These are phyloP conservation scores for Blastocystis sp. DNA, from an alignment of 352 stramenopile species.

Conservation along the genomic window DNA sequence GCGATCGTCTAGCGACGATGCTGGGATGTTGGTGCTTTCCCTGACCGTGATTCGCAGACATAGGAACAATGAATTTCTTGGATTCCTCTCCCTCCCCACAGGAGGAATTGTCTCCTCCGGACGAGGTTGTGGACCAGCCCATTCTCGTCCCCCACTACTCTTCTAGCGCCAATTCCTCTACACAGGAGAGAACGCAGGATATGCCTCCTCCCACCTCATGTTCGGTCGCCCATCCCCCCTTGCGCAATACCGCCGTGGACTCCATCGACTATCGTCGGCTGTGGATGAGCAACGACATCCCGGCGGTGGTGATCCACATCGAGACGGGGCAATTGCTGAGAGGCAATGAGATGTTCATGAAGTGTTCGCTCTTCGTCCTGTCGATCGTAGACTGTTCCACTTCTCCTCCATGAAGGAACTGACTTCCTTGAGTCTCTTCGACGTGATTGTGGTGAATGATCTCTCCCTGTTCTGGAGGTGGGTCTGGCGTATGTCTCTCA, in stretches of 20 bases:
- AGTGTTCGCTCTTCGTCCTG: not conserved
- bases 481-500: not conserved
- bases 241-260: not conserved
- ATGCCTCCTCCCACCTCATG: conserved; percentile 2
- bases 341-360: conserved; percentile 32
- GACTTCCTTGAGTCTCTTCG: conserved; percentile 6
- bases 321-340: conserved; percentile 30
- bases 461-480: conserved; percentile 11
- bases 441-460: conserved; percentile 35
- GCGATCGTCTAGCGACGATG: conserved; percentile 10
- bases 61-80: not conserved
- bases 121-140: not conserved
- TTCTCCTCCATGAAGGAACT: conserved; percentile 10
- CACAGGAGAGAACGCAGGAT: not conserved
- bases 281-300: conserved; percentile 46
- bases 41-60: not conserved
- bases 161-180: not conserved
- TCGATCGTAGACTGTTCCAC: conserved; percentile 25
- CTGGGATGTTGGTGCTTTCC: not conserved
- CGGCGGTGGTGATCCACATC: conserved; percentile 6
- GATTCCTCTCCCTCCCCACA: not conserved
- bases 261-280: conserved; percentile 1
- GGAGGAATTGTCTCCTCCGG: not conserved
- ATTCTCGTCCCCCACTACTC: not conserved
- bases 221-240: not conserved